phyloP scores from a whole-genome alignment of 306 rosid genomes.

The Pyrus bretschneideri region DNA sequence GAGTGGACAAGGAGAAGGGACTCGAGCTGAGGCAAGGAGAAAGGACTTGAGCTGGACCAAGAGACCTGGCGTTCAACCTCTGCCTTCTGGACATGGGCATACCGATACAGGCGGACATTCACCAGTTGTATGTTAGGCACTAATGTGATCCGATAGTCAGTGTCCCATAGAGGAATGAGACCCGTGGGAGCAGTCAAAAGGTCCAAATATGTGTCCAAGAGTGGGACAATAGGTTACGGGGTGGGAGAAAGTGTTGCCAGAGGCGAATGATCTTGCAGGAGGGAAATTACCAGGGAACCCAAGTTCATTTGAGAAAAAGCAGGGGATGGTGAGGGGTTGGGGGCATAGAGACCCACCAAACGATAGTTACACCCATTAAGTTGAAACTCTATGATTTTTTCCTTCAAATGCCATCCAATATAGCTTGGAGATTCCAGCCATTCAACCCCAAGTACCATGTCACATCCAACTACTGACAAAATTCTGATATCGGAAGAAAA shows the following conservation, averaged over 20 bases:
- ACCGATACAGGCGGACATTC: background rate
- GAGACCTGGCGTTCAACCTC: background rate
- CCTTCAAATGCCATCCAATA: background rate
- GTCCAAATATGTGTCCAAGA: too few species aligned
- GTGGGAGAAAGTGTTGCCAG: too few species aligned
- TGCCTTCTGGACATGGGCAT: fast-evolving
- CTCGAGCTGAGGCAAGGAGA: background rate
- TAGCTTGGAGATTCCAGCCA: background rate
- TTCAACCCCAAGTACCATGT: background rate
- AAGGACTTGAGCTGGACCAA: too few species aligned
- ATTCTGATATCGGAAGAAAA: too few species aligned
- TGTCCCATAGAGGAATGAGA: too few species aligned
- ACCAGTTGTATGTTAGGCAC: background rate
- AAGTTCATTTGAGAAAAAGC: fast-evolving
- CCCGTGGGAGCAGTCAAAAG: too few species aligned
- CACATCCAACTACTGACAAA: background rate
- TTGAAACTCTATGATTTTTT: background rate
- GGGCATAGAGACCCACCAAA: too few species aligned
- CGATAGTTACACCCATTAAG: too few species aligned
- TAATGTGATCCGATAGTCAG: too few species aligned
- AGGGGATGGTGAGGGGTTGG: too few species aligned
- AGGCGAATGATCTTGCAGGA: too few species aligned
- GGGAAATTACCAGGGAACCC: too few species aligned
- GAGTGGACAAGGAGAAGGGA: fast-evolving
- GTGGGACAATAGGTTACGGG: background rate